Evolutionary conservation across 2,329 filamentous ascomycete genomes (phyloP).

Genomic region (Eurotiales sp.): DNA sequence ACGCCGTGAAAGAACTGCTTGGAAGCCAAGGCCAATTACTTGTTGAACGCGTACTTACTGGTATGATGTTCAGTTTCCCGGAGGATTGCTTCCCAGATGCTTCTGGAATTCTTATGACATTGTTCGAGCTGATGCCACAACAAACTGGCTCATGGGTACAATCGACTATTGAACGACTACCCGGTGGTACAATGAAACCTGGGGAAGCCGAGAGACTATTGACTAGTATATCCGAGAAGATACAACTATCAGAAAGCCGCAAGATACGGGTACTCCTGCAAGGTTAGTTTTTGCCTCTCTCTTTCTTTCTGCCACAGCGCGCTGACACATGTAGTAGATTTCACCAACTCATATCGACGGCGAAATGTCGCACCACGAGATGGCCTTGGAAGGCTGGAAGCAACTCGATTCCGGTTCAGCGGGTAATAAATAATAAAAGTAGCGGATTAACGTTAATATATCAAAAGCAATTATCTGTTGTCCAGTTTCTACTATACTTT

Average conservation of each 20-base stretch:
- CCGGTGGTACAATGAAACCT: constrained; percentile 73
- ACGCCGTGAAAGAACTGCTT: constrained; percentile 69
- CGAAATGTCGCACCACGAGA: constrained; percentile 94
- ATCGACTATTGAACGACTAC: constrained; percentile 77
- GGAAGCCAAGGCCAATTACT: constrained; percentile 68
- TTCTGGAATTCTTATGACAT: constrained; percentile 81
- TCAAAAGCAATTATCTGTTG: not conserved
- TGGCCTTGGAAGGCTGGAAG: constrained; percentile 81
- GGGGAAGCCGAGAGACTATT: constrained; percentile 78
- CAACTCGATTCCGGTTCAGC: constrained; percentile 77
- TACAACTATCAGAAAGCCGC: constrained; percentile 65
- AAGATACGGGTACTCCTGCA: constrained; percentile 83
- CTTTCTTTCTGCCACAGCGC: not conserved
- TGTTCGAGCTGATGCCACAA: constrained; percentile 81
- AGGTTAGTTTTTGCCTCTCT: constrained; percentile 27
- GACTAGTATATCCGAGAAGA: constrained; percentile 72
- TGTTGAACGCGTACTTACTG: constrained; percentile 84
- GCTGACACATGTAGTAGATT: constrained; percentile 54
- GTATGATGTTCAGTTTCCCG: constrained; percentile 99
- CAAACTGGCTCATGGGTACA: constrained; percentile 80
- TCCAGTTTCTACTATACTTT: not conserved
- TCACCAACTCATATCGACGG: constrained; percentile 89
- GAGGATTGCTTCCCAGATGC: constrained; percentile 93
- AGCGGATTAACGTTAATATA: constrained; percentile 11
- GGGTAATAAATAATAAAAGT: constrained; percentile 43